Conservation (phyloP, 2,329 filamentous ascomycete genomes). For the Emydomyces testavorans region DNA sequence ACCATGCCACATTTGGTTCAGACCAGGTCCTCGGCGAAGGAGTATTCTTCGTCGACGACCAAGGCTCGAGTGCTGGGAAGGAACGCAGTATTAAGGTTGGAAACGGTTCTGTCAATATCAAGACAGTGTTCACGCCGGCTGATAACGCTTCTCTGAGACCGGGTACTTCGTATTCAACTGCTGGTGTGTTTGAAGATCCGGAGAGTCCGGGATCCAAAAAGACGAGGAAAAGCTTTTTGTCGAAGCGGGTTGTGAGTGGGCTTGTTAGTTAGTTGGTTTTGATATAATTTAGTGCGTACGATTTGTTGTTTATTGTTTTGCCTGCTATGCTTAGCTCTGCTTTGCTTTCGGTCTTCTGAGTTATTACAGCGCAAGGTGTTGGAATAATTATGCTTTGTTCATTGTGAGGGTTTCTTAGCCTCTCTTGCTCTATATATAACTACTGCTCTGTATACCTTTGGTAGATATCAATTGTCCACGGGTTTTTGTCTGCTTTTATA, state of each 20-base stretch:
- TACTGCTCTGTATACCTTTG: too few relatives aligned
- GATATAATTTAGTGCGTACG: neutral
- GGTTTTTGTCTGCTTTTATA: too few relatives aligned
- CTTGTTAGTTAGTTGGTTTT: neutral
- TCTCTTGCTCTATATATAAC: too few relatives aligned
- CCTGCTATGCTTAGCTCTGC: neutral
- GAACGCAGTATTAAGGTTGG: conserved; percentile 69
- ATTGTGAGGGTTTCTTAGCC: too few relatives aligned
- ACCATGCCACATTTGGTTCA: conserved; percentile 71
- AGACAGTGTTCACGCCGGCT: conserved; percentile 55
- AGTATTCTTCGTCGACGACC: conserved; percentile 85
- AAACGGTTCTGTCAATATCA: conserved; percentile 57
- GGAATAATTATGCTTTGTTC: too few relatives aligned
- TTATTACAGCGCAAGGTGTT: neutral
- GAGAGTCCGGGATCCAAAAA: conserved; percentile 36
- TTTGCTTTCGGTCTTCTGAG: too few relatives aligned
- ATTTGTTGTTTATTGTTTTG: neutral
- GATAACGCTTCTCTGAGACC: conserved; percentile 34
- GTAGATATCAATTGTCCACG: too few relatives aligned
- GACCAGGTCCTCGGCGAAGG: conserved; percentile 76
- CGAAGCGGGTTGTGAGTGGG: conserved; percentile 30
- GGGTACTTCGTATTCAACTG: conserved; percentile 27
- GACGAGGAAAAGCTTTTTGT: conserved; percentile 37
- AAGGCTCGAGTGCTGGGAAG: conserved; percentile 47
- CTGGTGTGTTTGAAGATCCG: conserved; percentile 20